Evolutionary conservation across 352 stramenopile genomes (phyloP), one percentile per base, ranked within the genome.

Genomic region (Globisporangium nagaii): DNA sequence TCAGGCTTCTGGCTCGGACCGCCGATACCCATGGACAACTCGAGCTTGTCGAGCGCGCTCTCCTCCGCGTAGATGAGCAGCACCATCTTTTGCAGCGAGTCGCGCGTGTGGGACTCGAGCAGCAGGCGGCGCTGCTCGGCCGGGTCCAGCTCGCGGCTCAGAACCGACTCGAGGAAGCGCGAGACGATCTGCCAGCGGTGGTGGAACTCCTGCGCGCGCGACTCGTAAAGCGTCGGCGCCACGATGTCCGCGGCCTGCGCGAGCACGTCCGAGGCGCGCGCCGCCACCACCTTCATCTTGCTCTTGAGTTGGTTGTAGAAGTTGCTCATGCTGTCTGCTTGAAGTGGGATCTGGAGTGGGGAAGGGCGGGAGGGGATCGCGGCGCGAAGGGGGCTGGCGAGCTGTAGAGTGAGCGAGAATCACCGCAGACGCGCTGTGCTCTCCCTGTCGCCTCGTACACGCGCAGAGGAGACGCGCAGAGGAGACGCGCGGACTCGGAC

Each of bases 1-100:
- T n/a, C n/a, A n/a, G n/a, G n/a, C n/a, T 53, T 50, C 7, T 56
- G 61, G 12, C 55, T 47, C 7, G 59, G 63, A 27, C 67, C 68
- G 28, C 70, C 57, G 34, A 57, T 62, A 10, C 70, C 70, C 32
- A 75, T 68, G 41, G 73, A 68, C 52, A 92, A 66, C 59, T 90
- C 80, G 50, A 81, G 66, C 11, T 72, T 73, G 54, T 95, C 82
- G 15, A 75, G 75, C 30, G 73, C 79, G 58, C 84, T 88, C 46
- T 95, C 84, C 51, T 95, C 84, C 25, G 81, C 79, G 63, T 86
- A 90, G 60, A 95, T 87, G 24, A 95, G 71, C 64, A 92, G 68
- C 63, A 95, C 84, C 46, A 95, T 70, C 69, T 90, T 91, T 41
- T 90, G 73, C 41, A 95, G 62, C 52, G 80, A 89, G 54, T 95